Base-by-base conservation (phyloP, 1,284 basidiomycete genomes). In the Cerrena zonata region DNA sequence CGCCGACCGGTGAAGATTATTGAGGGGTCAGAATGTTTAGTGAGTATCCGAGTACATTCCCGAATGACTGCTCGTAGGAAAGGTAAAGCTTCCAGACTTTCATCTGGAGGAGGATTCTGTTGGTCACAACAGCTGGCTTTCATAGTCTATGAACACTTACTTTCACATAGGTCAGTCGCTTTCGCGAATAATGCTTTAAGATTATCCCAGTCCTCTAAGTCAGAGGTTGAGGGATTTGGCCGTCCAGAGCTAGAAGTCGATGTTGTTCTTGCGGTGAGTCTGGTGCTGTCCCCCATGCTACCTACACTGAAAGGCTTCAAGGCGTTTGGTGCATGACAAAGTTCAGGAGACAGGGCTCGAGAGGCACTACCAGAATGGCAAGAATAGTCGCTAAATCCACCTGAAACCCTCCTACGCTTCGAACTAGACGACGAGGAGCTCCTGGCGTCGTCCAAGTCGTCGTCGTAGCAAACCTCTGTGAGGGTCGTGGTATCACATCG, bases 21-120 rank as follows among this genome's bases (percentile, higher is more conserved):
- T 21, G 78, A 79, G 0, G 80, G 82, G 58, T 85, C 81, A 12
- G 73, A 69, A 58, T 78, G 76, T 26, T 68, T 64, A 26, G 70
- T 56, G 48, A 82, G 69, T 53, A 83, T 79, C 30, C 78, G 74
- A 61, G 81, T 77, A 61, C 80, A 84, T 63, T 84, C 81, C 56
- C 82, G 80, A 3, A 85, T 74, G 48, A 85, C 78, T 4, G 76
- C 81, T 37, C 82, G 74, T 38, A 85, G 65, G 3, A 82, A 69
- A 0, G 78, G 74, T 3, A 81, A 66, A 1, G 79, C 74, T 50
- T 79, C 75, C 27, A 62, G n/a, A n/a, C n/a, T n/a, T n/a, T n/a
- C n/a, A n/a, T n/a, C n/a, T n/a, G n/a, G n/a, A n/a, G n/a, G n/a
- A 36, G 11, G n/a, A 36, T 36, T 36, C 34, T n/a, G 11, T 11